Evolutionary conservation across 208 protist species (phyloP).

Genomic region (Trichomonas tenax): DNA sequence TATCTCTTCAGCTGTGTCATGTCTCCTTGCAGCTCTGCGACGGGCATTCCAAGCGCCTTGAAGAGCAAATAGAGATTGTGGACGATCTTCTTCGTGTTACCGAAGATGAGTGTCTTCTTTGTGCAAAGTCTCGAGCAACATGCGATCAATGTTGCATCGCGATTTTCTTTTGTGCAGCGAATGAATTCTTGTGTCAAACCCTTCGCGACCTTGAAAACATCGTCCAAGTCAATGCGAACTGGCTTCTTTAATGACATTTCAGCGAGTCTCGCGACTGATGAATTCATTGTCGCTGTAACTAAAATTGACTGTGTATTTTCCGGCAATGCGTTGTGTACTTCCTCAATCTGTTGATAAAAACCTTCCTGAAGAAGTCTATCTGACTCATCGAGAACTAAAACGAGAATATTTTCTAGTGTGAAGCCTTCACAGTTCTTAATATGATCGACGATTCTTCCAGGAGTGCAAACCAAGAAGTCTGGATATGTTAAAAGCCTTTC

Average conservation of each 20-base stretch:
- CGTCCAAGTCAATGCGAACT: constrained; percentile 10
- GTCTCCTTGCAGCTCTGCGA: constrained; percentile 33
- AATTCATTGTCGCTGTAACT: constrained; percentile 34
- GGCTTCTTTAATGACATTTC: constrained; percentile 23
- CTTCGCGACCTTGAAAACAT: not conserved
- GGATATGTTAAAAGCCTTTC: constrained; percentile 8
- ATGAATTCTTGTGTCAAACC: constrained; percentile 28
- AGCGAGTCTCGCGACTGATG: constrained; percentile 21
- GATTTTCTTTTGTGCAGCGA: not conserved
- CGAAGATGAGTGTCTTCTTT: constrained; percentile 31
- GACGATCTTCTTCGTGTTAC: constrained; percentile 11
- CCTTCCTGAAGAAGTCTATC: constrained; percentile 46
- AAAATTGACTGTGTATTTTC: constrained; percentile 26
- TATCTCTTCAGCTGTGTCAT: constrained; percentile 29
- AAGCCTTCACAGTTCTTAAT: constrained; percentile 29
- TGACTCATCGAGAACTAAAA: constrained; percentile 52
- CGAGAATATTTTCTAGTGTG: constrained; percentile 26
- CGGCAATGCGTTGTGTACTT: constrained; percentile 24
- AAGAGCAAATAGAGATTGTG: constrained; percentile 30
- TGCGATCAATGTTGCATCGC: not conserved
- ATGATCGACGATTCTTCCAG: constrained; percentile 34
- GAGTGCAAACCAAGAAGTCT: constrained; percentile 38
- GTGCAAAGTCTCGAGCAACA: constrained; percentile 19
- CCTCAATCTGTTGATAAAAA: constrained; percentile 33
- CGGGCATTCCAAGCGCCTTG: constrained; percentile 23